Base-by-base conservation (phyloP, 2,329 filamentous ascomycete genomes). In the Chrysoporthe cubensis region DNA sequence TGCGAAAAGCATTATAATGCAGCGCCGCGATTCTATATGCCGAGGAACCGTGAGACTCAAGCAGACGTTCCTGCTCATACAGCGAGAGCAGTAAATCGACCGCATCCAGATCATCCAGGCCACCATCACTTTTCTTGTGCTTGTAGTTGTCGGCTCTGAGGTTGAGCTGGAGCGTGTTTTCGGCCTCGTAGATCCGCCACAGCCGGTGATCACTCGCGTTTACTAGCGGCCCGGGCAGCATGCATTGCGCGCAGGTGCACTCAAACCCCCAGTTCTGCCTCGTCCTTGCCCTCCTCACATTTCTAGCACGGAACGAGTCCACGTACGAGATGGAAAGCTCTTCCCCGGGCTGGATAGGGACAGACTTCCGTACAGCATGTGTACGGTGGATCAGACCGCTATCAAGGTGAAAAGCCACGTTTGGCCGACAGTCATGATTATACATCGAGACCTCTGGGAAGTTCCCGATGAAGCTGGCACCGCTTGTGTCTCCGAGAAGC, bases 271-370 rank as follows among this genome's bases (percentile, higher is more conserved):
- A 80, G 7, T 76, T 77, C 9, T 75, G 66, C 21, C 68, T 65
- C 6, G 79, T 73, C 59, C 76, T 73, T 0, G 71, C 69, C 67
- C 77, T 76, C 26, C 80, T 75, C 1, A 68, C 66, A 1, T 69
- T 62, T 2, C 74, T 74, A 4, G 66, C 69, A n/a, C 78, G 75
- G 4, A 81, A 71, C 0, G 79, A 76, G 14, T 76, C 77, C 16
- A 78, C 77, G 54, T 81, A 82, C n/a, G 79, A 76, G 34, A 82
- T 80, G 0, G 75, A 78, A 7, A 82, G 78, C 68, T 82, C 80
- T 60, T 80, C 78, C 14, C 76, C 78, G 26, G 71, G 21, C 14
- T 67, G 68, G 34, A 60, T 14, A 11, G 34, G 40, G 13, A 43
- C n/a, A 9, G 80, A 75, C 3, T 74, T 72, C 26, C 79, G 70